Base-by-base conservation (phyloP, 257 asterid genomes). In the Solanum microdontum region DNA sequence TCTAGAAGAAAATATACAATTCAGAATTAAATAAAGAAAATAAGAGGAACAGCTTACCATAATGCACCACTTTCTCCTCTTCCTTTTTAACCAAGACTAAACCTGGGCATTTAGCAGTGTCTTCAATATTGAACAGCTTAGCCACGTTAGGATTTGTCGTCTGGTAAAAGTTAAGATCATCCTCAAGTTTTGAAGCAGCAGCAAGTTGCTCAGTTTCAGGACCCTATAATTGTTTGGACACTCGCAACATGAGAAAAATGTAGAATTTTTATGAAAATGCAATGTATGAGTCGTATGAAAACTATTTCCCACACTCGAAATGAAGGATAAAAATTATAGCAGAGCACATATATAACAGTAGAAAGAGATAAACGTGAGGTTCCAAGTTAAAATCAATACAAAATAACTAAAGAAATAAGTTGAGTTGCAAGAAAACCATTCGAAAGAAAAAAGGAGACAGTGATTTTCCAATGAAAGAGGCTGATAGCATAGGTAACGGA, bases 141-240 rank as follows among this genome's bases (percentile, higher is more conserved):
- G 98, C 98, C 60, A 94, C 96, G 74, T 94, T 94, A 75, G 97
- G 93, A 89, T 88, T 89, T 21, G 87, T 87, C 8, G 98, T 93
- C 91, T 95, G 98, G 91, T 93, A 95, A 89, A 94, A 95, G 90
- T 88, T 94, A 72, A 95, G 92, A 88, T 94, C 97, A 87, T 95
- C 98, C 87, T 94, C 96, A 43, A 92, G 93, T 88, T 90, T 94
- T 26, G 98, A 95, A 88, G 99, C 99, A 79, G 93, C 94, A 69
- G 93, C 95, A 72, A 97, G 94, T 82, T 95, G 96, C 86, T 97
- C 94, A 48, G 93, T 94, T 51, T 93, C 94, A 51, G 95, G 82
- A 87, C 98, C 98, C 99, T 97, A 89, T 37, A 89, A 62, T 51
- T 13, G 85, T 87, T 62, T 82, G 28, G 1, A 23, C 40, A 85